Base-by-base conservation (phyloP, 2,329 filamentous ascomycete genomes). In the Knoxdaviesia proteae region DNA sequence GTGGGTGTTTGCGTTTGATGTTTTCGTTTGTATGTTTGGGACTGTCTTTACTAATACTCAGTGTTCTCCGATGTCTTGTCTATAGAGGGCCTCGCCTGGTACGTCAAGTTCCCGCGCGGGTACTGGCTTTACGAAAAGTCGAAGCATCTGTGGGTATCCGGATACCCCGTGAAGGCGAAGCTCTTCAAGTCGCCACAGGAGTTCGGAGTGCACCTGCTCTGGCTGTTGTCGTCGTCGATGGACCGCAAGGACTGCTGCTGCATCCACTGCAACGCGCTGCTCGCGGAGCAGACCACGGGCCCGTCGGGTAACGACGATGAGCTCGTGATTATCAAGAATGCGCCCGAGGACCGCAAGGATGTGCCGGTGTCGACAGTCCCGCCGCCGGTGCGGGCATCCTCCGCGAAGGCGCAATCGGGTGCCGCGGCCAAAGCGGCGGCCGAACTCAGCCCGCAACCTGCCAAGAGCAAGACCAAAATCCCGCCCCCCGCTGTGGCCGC, bases 171-270 rank as follows among this genome's bases (percentile, higher is more conserved):
- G 47, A 66, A 67, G 46, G 51, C 57, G 34, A 68, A 65, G 51
- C 54, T 66, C 5, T 71, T 64, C 51, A 68, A 65, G 51, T 67
- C 63, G 38, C 67, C 68, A 0, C 65, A 68, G 44, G 68, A 71
- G 47, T 69, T 71, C 45, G 64, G 62, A 5, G 55, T 67, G 6
- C 68, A 71, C 47, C 47, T 68, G 30, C 56, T 71, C 40, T 71
- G 67, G 67, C 60, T 71, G 3, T 54, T 66, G 6, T 67, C 66
- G 32, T 50, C 54, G 10, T 69, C 67, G 9, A 57, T 54, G 46
- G 62, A 67, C 49, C 63, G 65, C 39, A 58, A 51, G 38, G 63
- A 69, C 47, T 71, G 68, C 51, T 67, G 63, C 42, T 71, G 68
- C 47, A 58, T 64, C 8, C 61, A 67, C 40, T 71, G 67, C 52